Evolutionary conservation across 1,284 basidiomycete species (phyloP), one percentile per base, ranked within the genome.

Genomic region (Ganoderma lingzhi): DNA sequence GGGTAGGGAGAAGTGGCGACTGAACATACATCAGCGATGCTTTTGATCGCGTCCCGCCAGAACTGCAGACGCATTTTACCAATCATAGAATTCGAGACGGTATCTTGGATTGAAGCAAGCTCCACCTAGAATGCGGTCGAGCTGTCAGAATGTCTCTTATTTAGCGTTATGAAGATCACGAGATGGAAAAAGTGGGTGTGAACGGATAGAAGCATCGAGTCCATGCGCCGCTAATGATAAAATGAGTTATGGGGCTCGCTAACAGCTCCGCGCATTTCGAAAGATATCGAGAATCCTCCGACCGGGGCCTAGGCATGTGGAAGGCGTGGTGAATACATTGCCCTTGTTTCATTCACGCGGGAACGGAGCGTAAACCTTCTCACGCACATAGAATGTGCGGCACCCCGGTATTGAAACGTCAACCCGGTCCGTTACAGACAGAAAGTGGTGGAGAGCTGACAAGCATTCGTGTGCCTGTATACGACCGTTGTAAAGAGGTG

Each of bases 1-100:
- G 23, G n/a, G 35, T 32, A 48, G 42, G 28, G 35, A 30, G 58
- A 42, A 39, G 12, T 32, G 41, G 39, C 48, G 12, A 65, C 48
- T 8, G 68, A 17, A 85, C 89, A 78, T 78, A 93, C 94, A 76
- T 91, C 86, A 77, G 84, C 83, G 23, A 96, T 90, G 45, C 83
- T 85, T 74, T 91, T 92, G 53, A 97, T 78, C 1, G 94, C 91
- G 78, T 98, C 96, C 77, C 90, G 89, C 96, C 96, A 98, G 81
- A 97, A 98, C 79, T 97, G 93, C 84, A 95, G 91, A 73, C 95
- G 88, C 87, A 97, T 96, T 77, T 91, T 89, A 8, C 95, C 96
- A 70, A 98, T 90, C 35, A 90, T 86, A 48, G 90, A 83, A 75
- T 93, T 94, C 19, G 92, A 91, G 17, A 96, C 92, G 15, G 87